Evolutionary conservation across 495 filamentous ascomycete genomes (phyloP).

Genomic region (Bryoglossum gracile): DNA sequence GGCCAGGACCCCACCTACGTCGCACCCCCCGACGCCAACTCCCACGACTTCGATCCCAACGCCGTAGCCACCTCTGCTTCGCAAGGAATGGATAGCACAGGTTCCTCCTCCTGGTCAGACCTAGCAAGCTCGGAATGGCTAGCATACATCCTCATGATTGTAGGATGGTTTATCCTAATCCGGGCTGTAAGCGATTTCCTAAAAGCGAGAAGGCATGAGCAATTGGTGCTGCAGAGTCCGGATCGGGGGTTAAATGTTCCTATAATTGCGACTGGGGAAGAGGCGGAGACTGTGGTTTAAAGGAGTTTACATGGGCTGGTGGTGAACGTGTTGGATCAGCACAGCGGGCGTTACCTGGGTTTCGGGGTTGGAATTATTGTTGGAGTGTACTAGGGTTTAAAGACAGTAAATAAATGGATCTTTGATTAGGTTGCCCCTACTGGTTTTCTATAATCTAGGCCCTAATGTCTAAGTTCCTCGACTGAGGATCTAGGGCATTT

Average conservation of each 20-base stretch:
- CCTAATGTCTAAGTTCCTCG: too few species aligned
- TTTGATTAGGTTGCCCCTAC: too few species aligned
- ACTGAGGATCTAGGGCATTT: too few species aligned
- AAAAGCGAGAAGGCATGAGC: conserved; percentile 79
- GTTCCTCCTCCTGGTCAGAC: conserved; percentile 35
- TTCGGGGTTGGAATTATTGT: conserved; percentile 2
- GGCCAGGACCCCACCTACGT: conserved; percentile 42
- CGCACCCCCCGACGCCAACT: conserved; percentile 77
- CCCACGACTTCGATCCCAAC: conserved; percentile 78
- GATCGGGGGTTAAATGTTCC: conserved; percentile 81
- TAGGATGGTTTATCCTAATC: conserved; percentile 97
- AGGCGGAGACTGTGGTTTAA: conserved; percentile 67
- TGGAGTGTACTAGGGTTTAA: too few species aligned
- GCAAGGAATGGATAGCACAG: conserved; percentile 26
- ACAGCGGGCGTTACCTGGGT: too few species aligned
- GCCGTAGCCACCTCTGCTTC: conserved; percentile 37
- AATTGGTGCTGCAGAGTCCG: conserved; percentile 87
- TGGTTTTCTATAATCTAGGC: too few species aligned
- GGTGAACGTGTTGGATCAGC: neutral
- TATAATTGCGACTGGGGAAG: conserved; percentile 83
- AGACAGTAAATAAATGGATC: conserved; percentile 4
- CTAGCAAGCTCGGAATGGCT: conserved; percentile 75
- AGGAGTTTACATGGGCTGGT: conserved; percentile 2
- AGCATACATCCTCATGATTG: conserved; percentile 92
- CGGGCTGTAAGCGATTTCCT: conserved; percentile 83